Base-by-base conservation (phyloP, 306 rosid genomes). In the Cucurbita maxima region DNA sequence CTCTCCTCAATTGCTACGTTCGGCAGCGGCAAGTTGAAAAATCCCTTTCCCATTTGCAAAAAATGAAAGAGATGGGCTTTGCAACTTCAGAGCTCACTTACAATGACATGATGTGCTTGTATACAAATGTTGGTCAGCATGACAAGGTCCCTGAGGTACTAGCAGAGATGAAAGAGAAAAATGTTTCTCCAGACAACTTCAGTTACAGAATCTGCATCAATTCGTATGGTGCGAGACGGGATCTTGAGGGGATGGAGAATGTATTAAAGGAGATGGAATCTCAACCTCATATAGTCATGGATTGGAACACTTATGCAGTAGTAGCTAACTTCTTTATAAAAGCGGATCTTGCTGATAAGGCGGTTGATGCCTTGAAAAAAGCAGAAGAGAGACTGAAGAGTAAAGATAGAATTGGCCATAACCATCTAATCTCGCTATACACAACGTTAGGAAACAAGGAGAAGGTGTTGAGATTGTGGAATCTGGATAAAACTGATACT, bases 201-300 rank as follows among this genome's bases (percentile, higher is more conserved):
- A 87, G 96, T 67, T 90, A 93, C 78, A 85, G 97, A 84, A 85
- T 93, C 76, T 87, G 94, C 77, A 87, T 93, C 72, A 90, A 86
- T 76, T 88, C 96, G 22, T 86, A 71, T 50, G 92, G 96, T 2
- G 82, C 34, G 58, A 84, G 87, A 78, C 83, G 86, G 47, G 87
- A 94, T 79, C 57, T 87, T 36, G 87, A 78, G 66, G 90, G 87
- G 76, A 77, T 90, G 82, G 86, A 85, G 58, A 81, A 40, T 57
- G 75, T 81, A 67, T 81, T 94, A 77, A 78, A 75, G 54, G 96
- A 90, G 79, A 89, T 94, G 97, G 92, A 90, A 79, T 37, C 76
- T 68, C 90, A 82, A 82, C 58, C 86, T 37, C 75, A 85, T 71
- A 79, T 90, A 71, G 82, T 75, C 73, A 82, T 86, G 96, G 98